phyloP scores from a whole-genome alignment of 306 rosid genomes.

The Casuarina equisetifolia region DNA sequence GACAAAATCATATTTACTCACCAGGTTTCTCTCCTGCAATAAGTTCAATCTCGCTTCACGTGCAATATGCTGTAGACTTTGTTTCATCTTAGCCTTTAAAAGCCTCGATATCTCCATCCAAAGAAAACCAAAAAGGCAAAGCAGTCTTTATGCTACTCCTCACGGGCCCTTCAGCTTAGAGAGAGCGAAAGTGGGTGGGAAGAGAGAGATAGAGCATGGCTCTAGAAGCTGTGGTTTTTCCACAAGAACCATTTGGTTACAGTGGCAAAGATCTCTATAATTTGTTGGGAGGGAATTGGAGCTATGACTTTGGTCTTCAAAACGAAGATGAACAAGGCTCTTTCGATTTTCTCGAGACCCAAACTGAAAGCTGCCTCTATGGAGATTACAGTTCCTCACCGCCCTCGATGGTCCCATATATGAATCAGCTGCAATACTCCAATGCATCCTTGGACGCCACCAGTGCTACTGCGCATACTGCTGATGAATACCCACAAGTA shows the following conservation, averaged over 20 bases:
- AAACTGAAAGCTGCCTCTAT: slow-evolving; percentile 42
- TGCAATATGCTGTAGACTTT: slow-evolving; percentile 52
- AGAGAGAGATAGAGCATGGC: slow-evolving; percentile 51
- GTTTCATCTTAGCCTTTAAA: slow-evolving; percentile 35
- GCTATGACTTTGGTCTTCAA: slow-evolving; percentile 28
- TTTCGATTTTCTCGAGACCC: slow-evolving; percentile 47
- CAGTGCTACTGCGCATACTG: slow-evolving; percentile 14
- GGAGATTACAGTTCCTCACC: slow-evolving; percentile 45
- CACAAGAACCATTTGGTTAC: slow-evolving; percentile 56
- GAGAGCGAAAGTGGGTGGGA: slow-evolving; percentile 19
- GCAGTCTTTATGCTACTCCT: background rate
- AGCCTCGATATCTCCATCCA: slow-evolving; percentile 31
- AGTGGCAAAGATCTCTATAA: slow-evolving; percentile 54
- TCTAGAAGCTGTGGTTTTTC: slow-evolving; percentile 71
- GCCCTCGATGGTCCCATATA: slow-evolving; percentile 41
- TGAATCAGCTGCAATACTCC: slow-evolving; percentile 37
- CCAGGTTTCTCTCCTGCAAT: slow-evolving; percentile 18
- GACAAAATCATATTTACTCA: background rate
- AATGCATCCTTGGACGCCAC: slow-evolving; percentile 40
- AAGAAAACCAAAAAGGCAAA: slow-evolving; percentile 28
- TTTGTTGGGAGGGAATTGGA: slow-evolving; percentile 43
- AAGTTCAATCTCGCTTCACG: slow-evolving; percentile 58
- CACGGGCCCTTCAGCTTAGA: background rate
- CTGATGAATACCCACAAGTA: slow-evolving; percentile 21
- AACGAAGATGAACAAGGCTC: slow-evolving; percentile 29